Evolutionary conservation across 2,329 filamentous ascomycete genomes (phyloP).

Genomic region (Diaporthe humulicola): DNA sequence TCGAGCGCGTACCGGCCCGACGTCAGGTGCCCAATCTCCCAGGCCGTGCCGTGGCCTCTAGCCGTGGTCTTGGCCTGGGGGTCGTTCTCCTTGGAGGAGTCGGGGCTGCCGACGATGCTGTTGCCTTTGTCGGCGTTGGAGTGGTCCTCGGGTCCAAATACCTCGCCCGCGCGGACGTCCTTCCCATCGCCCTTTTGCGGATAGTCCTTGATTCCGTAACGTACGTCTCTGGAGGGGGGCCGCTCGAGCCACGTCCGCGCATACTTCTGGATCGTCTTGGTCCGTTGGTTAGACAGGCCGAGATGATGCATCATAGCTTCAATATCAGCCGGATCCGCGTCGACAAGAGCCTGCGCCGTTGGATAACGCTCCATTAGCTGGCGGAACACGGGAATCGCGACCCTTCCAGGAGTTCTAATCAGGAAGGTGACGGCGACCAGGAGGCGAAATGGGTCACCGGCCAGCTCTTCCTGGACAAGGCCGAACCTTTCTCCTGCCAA

Average conservation of each 20-base stretch:
- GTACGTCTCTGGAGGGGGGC: constrained; percentile 70
- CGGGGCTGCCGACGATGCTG: constrained; percentile 1
- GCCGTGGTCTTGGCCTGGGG: constrained; percentile 28
- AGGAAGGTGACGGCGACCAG: constrained; percentile 88
- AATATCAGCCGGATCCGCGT: constrained; percentile 68
- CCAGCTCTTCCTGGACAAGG: constrained; percentile 85
- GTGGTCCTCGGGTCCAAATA: constrained; percentile 45
- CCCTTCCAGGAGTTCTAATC: constrained; percentile 81
- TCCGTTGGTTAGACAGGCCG: constrained; percentile 78
- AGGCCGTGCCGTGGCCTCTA: constrained; percentile 60
- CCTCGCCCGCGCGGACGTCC: constrained; percentile 49
- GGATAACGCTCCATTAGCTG: constrained; percentile 77
- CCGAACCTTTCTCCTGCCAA: constrained; percentile 76
- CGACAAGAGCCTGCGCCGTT: constrained; percentile 72
- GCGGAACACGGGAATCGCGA: constrained; percentile 83
- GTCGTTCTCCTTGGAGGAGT: constrained; percentile 41
- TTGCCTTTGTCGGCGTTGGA: constrained; percentile 15
- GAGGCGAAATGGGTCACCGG: constrained; percentile 81
- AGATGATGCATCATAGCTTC: constrained; percentile 75
- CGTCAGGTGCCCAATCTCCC: constrained; percentile 90
- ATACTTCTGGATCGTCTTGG: constrained; percentile 76
- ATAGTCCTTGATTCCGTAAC: constrained; percentile 67
- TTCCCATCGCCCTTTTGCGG: constrained; percentile 45
- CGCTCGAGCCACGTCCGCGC: constrained; percentile 76
- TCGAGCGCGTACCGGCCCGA: constrained; percentile 87